These are phyloP conservation scores for Neurospora sublineolata DNA, from an alignment of 495 filamentous ascomycete species.

Conservation along the genomic window DNA sequence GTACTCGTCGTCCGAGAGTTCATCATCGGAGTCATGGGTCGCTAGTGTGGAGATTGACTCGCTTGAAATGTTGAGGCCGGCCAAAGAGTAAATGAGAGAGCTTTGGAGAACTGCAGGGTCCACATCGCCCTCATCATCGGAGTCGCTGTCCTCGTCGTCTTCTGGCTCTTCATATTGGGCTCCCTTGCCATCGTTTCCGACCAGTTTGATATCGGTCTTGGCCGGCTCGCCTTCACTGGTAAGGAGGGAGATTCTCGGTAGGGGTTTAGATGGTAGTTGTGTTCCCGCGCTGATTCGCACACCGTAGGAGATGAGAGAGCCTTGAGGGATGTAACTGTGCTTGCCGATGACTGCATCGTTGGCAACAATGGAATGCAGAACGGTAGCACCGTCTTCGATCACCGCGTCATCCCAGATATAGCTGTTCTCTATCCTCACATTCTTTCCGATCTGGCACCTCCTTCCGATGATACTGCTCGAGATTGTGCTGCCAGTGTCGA, in stretches of 20 bases:
- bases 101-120: constrained; percentile 29
- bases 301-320: constrained; percentile 68
- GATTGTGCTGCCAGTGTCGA: constrained; percentile 61
- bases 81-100: constrained; percentile 55
- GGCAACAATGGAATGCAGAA: constrained; percentile 67
- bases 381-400: constrained; percentile 59
- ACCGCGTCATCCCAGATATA: constrained; percentile 83
- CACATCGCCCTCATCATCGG: constrained; percentile 35
- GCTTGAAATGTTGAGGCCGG: constrained; percentile 54
- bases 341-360: constrained; percentile 58
- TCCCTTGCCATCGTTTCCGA: constrained; percentile 47
- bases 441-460: constrained; percentile 72
- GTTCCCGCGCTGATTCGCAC: constrained; percentile 55
- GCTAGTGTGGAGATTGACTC: constrained; percentile 62
- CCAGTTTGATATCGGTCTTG: constrained; percentile 41
- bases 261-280: constrained; percentile 16
- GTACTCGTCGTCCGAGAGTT: constrained; percentile 27
- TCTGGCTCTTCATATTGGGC: constrained; percentile 32
- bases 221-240: constrained; percentile 26
- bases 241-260: constrained; percentile 27
- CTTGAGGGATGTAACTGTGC: constrained; percentile 52
- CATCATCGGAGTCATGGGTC: constrained; percentile 23
- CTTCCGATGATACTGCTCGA: constrained; percentile 67
- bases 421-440: constrained; percentile 65
- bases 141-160: constrained; percentile 38